Evolutionary conservation across 352 stramenopile genomes (phyloP).

Genomic region (Globisporangium uncinulatum): DNA sequence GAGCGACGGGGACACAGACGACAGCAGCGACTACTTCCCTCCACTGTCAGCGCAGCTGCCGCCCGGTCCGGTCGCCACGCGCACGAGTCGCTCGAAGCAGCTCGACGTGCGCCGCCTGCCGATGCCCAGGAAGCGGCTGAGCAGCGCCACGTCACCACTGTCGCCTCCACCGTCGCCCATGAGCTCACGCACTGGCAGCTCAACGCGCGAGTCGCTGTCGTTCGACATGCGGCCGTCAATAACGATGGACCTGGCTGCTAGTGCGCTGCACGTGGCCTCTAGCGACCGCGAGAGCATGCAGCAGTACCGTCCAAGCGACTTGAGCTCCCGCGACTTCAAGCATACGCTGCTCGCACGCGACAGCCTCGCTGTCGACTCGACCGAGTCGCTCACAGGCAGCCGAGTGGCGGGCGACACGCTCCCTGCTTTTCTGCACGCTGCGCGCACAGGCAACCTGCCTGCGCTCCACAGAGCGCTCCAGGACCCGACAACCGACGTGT

Average conservation of each 20-base stretch:
- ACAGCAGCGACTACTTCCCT: no score
- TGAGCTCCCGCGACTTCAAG: conserved; percentile 43
- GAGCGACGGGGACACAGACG: not conserved
- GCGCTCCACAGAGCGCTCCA: conserved; percentile 47
- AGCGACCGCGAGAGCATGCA: conserved; percentile 49
- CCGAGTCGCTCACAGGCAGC: conserved; percentile 19
- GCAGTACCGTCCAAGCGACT: conserved; percentile 60
- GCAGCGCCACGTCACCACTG: not conserved
- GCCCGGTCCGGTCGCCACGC: conserved; percentile 5
- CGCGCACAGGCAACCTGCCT: conserved; percentile 60
- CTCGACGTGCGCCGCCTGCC: conserved; percentile 34
- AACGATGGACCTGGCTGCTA: not conserved
- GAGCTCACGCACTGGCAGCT: not conserved
- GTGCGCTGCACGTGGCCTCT: not conserved
- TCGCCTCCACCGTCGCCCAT: conserved; percentile 11
- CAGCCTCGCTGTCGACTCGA: conserved; percentile 31
- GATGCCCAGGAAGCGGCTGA: conserved; percentile 21
- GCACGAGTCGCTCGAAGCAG: conserved; percentile 13
- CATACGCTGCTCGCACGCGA: conserved; percentile 43
- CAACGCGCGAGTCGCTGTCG: conserved; percentile 9
- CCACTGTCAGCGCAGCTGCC: not conserved
- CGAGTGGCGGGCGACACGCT: conserved; percentile 47
- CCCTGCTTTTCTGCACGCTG: conserved; percentile 52
- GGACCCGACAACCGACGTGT: conserved; percentile 54
- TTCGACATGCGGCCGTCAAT: conserved; percentile 12